Conservation (phyloP, 805 yeast genomes). For the Kazachstania viticola region DNA sequence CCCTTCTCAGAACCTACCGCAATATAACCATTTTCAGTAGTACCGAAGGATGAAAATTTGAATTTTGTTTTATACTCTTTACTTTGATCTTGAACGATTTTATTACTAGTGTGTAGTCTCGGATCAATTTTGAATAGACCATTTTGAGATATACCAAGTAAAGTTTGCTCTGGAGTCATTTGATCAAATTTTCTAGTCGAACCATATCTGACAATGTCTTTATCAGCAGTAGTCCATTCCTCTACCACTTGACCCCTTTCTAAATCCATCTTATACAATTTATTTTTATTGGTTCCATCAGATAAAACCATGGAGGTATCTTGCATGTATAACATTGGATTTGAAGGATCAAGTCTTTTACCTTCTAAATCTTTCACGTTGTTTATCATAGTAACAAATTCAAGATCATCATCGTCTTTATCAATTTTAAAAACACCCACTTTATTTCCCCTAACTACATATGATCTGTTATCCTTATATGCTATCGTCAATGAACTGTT, state of each 20-base stretch:
- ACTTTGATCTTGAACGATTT: slow-evolving; percentile 45
- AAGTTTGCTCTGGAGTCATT: slow-evolving; percentile 59
- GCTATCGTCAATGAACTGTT: slow-evolving; percentile 68
- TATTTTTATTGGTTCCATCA: slow-evolving; percentile 33
- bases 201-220: slow-evolving; percentile 45
- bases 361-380: slow-evolving; percentile 44
- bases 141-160: slow-evolving; percentile 56
- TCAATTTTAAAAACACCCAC: slow-evolving; percentile 65
- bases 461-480: slow-evolving; percentile 56
- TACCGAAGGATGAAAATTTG: slow-evolving; percentile 47
- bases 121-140: slow-evolving; percentile 75
- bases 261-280: slow-evolving; percentile 64
- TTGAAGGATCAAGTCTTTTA: slow-evolving; percentile 40
- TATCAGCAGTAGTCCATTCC: slow-evolving; percentile 57
- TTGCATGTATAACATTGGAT: slow-evolving; percentile 66
- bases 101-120: slow-evolving; percentile 42
- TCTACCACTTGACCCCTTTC: slow-evolving; percentile 75
- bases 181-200: slow-evolving; percentile 70
- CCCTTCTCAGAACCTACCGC: slow-evolving; percentile 73
- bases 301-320: slow-evolving; percentile 62
- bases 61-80: slow-evolving; percentile 46
- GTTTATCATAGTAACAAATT: slow-evolving; percentile 58
- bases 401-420: slow-evolving; percentile 29
- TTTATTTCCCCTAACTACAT: slow-evolving; percentile 66
- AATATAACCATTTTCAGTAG: slow-evolving; percentile 62